Base-by-base conservation (phyloP, 768 basidiomycete species). In the Termitomyces bulborhizus region DNA sequence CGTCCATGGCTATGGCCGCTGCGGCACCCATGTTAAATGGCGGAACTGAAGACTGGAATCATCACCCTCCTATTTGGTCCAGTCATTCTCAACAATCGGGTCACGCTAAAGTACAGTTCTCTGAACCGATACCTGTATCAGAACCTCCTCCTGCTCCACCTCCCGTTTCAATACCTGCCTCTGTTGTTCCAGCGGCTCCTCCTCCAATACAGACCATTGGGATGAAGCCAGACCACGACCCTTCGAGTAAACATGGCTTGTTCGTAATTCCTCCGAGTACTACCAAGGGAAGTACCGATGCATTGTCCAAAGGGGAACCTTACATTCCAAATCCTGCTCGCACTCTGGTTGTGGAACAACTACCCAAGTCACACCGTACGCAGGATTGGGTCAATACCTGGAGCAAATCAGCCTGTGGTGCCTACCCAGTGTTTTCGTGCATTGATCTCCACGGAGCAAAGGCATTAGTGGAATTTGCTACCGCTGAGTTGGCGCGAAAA, bases 261-360 rank as follows among this genome's bases (percentile, higher is more conserved):
- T 82, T 79, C 62, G 63, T 67, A 27, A 65, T 69, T 42, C 55
- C 62, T 9, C 41, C 60, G 1, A 54, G 64, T 12, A 58, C 66
- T 6, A 13, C 49, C 6, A 56, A 24, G 16, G 48, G 34, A 13
- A 18, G 9, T 18, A 11, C 42, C n/a, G 54, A 43, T 42, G 15
- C 12, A 5, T 54, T 66, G 11, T 50, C 48, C 62, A 50, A 56
- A 66, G 46, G 51, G 27, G 61, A 59, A 8, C 49, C 63, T 0
- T 76, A 79, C 56, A 65, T 68, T 9, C 80, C 81, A 41, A 76
- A 77, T 58, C 76, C 76, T 5, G 68, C 75, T 2, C 72, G 78
- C 13, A 80, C 82, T 1, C 66, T 85, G 29, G 78, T 85, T 26
- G 75, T 85, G 67, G 81, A 83, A 58, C 75, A 76, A 51, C 66